phyloP scores from a whole-genome alignment of 139 green algal genomes.

The Closterium sp. region DNA sequence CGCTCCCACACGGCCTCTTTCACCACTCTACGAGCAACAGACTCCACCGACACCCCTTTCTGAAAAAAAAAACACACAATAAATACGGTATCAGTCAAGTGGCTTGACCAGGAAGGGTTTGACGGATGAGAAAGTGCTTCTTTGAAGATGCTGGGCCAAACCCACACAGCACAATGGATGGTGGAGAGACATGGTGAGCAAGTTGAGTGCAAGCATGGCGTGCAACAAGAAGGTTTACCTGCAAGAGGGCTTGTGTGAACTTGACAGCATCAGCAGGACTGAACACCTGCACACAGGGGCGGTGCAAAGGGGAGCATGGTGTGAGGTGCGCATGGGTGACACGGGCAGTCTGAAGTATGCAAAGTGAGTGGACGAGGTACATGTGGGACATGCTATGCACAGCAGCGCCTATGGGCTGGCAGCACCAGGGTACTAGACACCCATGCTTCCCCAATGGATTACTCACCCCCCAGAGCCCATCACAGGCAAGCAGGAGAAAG shows the following conservation, averaged over 20 bases:
- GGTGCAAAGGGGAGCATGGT: background rate
- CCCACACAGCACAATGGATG: background rate
- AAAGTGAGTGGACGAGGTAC: background rate
- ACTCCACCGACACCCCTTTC: background rate
- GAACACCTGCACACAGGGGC: background rate
- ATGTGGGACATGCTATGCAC: too few relatives aligned
- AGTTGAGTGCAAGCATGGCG: background rate
- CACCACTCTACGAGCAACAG: slow-evolving; percentile 17
- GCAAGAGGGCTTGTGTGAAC: background rate
- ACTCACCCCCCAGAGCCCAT: slow-evolving; percentile 41
- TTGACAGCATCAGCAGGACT: slow-evolving; percentile 8
- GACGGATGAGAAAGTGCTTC: background rate
- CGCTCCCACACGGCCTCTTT: slow-evolving; percentile 31
- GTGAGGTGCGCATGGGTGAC: background rate
- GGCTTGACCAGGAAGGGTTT: background rate
- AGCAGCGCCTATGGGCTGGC: background rate
- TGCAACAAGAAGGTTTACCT: background rate
- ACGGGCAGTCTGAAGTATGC: background rate
- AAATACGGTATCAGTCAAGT: background rate
- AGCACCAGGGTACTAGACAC: background rate
- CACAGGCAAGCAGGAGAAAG: slow-evolving; percentile 41
- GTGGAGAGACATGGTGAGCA: background rate
- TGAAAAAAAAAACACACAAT: background rate
- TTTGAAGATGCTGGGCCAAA: too few relatives aligned
- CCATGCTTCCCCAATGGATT: background rate